These are phyloP conservation scores for Penstemon newberryi DNA, from an alignment of 257 asterid genomes.

Conservation along the genomic window DNA sequence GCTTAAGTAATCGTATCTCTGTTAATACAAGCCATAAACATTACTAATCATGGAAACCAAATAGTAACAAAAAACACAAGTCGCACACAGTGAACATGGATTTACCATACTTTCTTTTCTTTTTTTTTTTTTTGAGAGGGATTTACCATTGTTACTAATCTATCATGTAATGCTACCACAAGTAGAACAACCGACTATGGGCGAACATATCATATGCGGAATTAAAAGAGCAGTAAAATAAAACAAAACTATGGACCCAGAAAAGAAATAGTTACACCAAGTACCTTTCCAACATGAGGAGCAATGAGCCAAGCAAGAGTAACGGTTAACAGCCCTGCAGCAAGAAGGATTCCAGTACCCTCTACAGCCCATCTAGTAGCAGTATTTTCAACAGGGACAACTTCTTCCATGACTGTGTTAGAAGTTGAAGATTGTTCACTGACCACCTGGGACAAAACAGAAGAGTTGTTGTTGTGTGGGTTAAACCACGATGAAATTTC, in stretches of 20 bases:
- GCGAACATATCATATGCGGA: neutral
- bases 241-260: constrained; percentile 1
- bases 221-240: neutral
- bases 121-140: too few relatives aligned
- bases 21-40: constrained; percentile 20
- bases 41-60: constrained; percentile 2
- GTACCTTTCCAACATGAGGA: constrained; percentile 94
- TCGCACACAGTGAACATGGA: neutral
- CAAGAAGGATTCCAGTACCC: constrained; percentile 84
- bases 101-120: too few relatives aligned
- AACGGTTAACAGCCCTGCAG: constrained; percentile 87
- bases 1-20: constrained; percentile 9
- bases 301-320: constrained; percentile 91
- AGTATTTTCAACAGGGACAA: constrained; percentile 52
- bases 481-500: constrained; percentile 87
- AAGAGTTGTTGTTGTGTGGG: constrained; percentile 55
- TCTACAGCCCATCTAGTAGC: constrained; percentile 90
- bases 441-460: constrained; percentile 51
- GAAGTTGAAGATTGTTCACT: constrained; percentile 56
- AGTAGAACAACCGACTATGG: constrained; percentile 4
- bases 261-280: constrained; percentile 17
- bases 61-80: constrained; percentile 1
- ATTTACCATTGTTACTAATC: neutral
- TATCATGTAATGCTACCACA: constrained; percentile 11
- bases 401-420: constrained; percentile 55